A percentile compares a stretch with the other conserved stretches of the same genome.
Conservation (phyloP, 2,329 filamentous ascomycete genomes). For the Talaromyces islandicus region DNA sequence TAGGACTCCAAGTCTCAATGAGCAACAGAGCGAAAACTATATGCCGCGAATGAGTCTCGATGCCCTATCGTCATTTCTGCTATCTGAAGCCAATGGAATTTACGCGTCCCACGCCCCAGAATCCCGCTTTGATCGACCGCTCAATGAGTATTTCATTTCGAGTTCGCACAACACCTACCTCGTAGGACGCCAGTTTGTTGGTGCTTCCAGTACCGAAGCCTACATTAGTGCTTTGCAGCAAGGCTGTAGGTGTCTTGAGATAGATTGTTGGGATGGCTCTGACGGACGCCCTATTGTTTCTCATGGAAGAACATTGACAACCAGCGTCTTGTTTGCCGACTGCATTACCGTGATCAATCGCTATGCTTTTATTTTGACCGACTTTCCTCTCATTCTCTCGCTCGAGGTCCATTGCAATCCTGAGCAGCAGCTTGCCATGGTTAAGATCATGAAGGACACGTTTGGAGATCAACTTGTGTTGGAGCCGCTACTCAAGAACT, state of each 20-base stretch:
- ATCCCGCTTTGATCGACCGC: conserved; percentile 67
- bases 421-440: conserved; percentile 80
- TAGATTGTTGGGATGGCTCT: conserved; percentile 94
- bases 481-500: conserved; percentile 64
- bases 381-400: conserved; percentile 86
- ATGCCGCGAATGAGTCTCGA: conserved; percentile 65
- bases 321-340: conserved; percentile 80
- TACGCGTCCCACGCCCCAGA: conserved; percentile 56
- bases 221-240: conserved; percentile 85
- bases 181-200: conserved; percentile 80
- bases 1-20: conserved; percentile 41
- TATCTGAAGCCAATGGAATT: conserved; percentile 66
- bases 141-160: conserved; percentile 97
- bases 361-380: conserved; percentile 84
- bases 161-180: conserved; percentile 99
- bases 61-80: conserved; percentile 70
- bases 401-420: conserved; percentile 90
- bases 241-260: conserved; percentile 91
- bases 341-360: conserved; percentile 90
- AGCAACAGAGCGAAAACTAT: conserved; percentile 35
- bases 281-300: conserved; percentile 85
- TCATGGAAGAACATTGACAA: conserved; percentile 85
- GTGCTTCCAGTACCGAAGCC: conserved; percentile 86
- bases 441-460: conserved; percentile 76
- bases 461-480: conserved; percentile 76